Base-by-base conservation (phyloP, 371 early-diverging fungal genomes). In the Zancudomyces culisetae region DNA sequence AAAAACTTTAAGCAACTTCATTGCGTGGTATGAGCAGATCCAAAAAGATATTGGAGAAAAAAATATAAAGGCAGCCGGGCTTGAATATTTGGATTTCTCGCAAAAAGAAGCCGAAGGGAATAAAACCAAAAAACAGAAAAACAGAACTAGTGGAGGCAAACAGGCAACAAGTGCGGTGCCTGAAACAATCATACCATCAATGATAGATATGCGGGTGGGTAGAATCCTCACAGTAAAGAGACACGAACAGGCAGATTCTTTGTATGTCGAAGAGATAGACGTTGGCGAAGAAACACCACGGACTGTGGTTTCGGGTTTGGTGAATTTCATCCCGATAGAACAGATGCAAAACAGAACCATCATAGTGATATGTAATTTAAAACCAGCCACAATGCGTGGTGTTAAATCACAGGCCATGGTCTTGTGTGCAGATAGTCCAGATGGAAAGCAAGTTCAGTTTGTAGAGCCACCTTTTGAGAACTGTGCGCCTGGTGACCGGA, bases 331-430 rank as follows among this genome's bases (percentile, higher is more conserved):
- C 60, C 79, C 85, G 22, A 65, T 84, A 45, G 86, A 86, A 55
- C 75, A 92, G 56, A 86, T 96, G 85, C 75, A 79, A 68, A 59
- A 70, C 52, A 77, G 75, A 55, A 56, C 65, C 3, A 70, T 81
- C 23, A 63, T 85, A 20, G 64, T 82, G 22, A 68, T 88, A 41
- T 81, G 81, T 71, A 96, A 96, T 62, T 70, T 96, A 67, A 96
- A 96, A 72, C 97, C 97, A 42, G 94, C 78, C 4, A 78, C 77
- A 52, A 92, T 94, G 92, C 82, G 95, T 62, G 92, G 93, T 51
- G 74, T 94, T 64, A 90, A 87, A 72, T 91, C 92, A 19, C 72
- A 70, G 51, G 97, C 87, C 41, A 95, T 96, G 95, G 93, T 96
- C 1, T 72, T 96, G n/a, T 87, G 88, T 59, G 89, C 93, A 13